Conservation (phyloP, 2,329 filamentous ascomycete genomes). For the Fragosphaeria purpurea region DNA sequence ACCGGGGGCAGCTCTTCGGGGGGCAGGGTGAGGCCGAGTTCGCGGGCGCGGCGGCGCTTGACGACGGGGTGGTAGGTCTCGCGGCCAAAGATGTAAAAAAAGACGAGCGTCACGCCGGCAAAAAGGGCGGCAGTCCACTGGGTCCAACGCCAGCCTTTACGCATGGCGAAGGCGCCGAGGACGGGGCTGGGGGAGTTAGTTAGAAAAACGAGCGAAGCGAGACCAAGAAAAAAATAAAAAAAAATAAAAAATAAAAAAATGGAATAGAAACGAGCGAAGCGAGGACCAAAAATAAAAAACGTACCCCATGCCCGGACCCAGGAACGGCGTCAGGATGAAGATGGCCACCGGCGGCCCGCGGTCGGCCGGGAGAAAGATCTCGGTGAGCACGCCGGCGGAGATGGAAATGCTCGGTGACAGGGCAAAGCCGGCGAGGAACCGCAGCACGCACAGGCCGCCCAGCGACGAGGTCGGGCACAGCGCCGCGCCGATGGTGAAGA, state of each 20-base stretch:
- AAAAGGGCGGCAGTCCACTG: no score
- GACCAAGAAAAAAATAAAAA: not conserved
- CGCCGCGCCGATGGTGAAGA: constrained; percentile 48
- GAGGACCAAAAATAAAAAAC: no score
- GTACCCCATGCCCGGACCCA: constrained; percentile 42
- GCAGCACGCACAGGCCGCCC: constrained; percentile 38
- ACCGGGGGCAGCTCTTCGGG: constrained; percentile 8
- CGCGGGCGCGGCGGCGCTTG: constrained; percentile 26
- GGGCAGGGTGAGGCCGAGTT: constrained; percentile 21
- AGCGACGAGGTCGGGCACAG: constrained; percentile 35
- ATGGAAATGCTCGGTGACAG: constrained; percentile 39
- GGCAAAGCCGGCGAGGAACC: constrained; percentile 47
- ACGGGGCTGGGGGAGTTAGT: constrained; percentile 27
- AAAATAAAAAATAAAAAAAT: not conserved
- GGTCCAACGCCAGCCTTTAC: constrained; percentile 44
- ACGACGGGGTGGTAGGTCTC: constrained; percentile 50
- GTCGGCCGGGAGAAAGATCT: constrained; percentile 34
- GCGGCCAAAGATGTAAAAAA: constrained; percentile 35
- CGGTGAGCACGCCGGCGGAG: constrained; percentile 38
- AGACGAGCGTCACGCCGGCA: constrained; percentile 37
- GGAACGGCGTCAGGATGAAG: constrained; percentile 41
- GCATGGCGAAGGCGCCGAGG: constrained; percentile 37
- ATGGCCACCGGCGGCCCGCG: constrained; percentile 33
- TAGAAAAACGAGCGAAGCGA: not conserved
- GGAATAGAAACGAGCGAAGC: no score